Base-by-base conservation (phyloP, 2,329 filamentous ascomycete genomes). In the Mycosphaerelloides madeirae region DNA sequence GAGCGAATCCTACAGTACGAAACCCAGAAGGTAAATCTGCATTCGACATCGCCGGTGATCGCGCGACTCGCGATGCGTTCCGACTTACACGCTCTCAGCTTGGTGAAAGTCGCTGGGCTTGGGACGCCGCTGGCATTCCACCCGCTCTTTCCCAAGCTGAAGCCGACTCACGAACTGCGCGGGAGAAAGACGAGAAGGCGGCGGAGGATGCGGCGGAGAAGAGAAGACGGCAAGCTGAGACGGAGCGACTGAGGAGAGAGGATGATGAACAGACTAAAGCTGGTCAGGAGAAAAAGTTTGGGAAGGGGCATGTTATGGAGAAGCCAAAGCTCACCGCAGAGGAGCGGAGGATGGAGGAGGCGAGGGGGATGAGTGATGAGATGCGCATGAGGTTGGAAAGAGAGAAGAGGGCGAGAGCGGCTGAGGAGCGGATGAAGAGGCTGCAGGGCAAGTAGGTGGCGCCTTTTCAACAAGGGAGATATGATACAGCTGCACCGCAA, bases 331-430 rank as follows among this genome's bases (percentile, higher is more conserved):
- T 89, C 73, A 85, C 85, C 14, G 84, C 84, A 0, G 80, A 89
- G 57, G 87, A 96, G 64, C 81, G 78, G 61, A 78, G 89, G 52
- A 85, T 91, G 61, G 88, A 94, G 61, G 89, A 96, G 65, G 78
- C 78, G 38, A 80, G 87, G 52, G 90, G 91, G 0, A 73, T 97
- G 70, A 94, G 87, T 32, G 83, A 87, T 0, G 91, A 97, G 69
- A 90, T 93, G 79, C 80, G 82, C 63, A 79, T 83, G 78, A 81
- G 79, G 63, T 67, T 97, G 42, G 93, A 97, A 65, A 75, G 93
- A 56, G 93, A 98, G 69, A 76, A 89, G 57, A 83, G 91, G 60
- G 93, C 93, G 3, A 80, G 91, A 58, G 93, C 93, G 7, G 91
- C 90, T 0, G 93, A 97, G 68, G 90, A 91, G 70, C 80, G 91